Base-by-base conservation (phyloP, 306 rosid species). In the Rosa chinensis region DNA sequence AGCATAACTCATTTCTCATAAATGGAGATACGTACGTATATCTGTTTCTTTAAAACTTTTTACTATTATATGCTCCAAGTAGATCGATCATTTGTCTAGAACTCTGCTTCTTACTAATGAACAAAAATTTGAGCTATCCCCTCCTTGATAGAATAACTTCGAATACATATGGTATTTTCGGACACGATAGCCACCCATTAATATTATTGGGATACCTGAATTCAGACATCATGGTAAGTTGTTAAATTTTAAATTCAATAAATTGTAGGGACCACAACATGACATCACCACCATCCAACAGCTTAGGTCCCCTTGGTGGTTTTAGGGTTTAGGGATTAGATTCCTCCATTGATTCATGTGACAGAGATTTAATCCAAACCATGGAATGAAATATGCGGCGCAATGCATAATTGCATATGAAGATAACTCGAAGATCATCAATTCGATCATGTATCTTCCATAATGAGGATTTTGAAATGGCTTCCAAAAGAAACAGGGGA, bases 281-380 rank as follows among this genome's bases (percentile, higher is more conserved):
- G 45, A 58, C 59, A 61, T 61, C 78, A 61, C 8, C 44, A 61
- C 58, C 53, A 17, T 75, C 70, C 6, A 44, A 23, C 32, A 50
- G 45, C 76, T 72, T 49, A 14, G 42, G 42, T 47, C 37, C 74
- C 74, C n/a, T 20, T 2, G 17, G 18, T 66, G 48, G 48, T 37
- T 66, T 66, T 66, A 66, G 71, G 71, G 71, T 66, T 64, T 66
- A 39, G 5, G 25, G 16, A 39, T 66, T 66, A 66, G 47, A 66
- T 66, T 66, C 71, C 71, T 66, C 71, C 47, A 39, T 37, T 39
- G 45, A 66, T 66, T 66, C 47, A 66, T 66, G 5, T 37, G 44
- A 17, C 69, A 37, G 39, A 37, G 71, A 17, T 37, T 66, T 66
- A 35, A 66, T 66, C 23, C 70, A 35, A 23, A 66, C 70, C n/a